Evolutionary conservation across 2,329 filamentous ascomycete species (phyloP), one percentile per base, ranked within the genome.

Genomic region (Rhytidhysteron rufulum): DNA sequence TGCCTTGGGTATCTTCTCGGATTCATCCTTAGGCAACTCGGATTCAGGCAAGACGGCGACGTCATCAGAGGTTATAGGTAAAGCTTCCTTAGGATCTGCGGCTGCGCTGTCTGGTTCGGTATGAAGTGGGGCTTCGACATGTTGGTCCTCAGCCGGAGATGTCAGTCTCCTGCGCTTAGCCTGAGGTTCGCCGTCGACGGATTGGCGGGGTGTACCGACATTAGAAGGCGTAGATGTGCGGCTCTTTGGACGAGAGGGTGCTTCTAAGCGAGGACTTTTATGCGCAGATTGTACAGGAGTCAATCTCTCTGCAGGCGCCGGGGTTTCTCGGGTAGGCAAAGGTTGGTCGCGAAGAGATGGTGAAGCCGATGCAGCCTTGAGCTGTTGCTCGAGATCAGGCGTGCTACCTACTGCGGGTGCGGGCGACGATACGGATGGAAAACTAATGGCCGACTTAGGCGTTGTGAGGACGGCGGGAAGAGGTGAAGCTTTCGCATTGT

Each of bases 11-110:
- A 50, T 46, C 29, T 41, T 41, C n/a, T 49, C 46, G 3, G 37
- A 34, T 13, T 31, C 36, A 9, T 40, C 35, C 13, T 36, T 20
- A 6, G 36, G 33, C 5, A 55, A 29, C 2, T 54, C 42, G 31
- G 53, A 52, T 33, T 55, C 57, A 8, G 49, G 49, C 27, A 63
- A 43, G 21, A 54, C 47, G 19, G 53, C 54, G 41, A 51, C 50
- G 40, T 70, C 60, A 22, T 69, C 62, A 3, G 53, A 41, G n/a
- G 55, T 49, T 25, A 64, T 53, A 31, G 63, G 58, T 17, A 49
- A 47, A 15, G 50, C 47, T 32, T 47, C 43, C 32, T 49, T 51
- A 15, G 55, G 53, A 32, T 59, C 54, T 11, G 49, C 47, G 13
- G 51, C 49, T 15, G 50, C 49, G 15, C 42, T 46, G 39, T 58